Base-by-base conservation (phyloP, 1,139 yeast species). In the Sugiyamaella neomexicana region DNA sequence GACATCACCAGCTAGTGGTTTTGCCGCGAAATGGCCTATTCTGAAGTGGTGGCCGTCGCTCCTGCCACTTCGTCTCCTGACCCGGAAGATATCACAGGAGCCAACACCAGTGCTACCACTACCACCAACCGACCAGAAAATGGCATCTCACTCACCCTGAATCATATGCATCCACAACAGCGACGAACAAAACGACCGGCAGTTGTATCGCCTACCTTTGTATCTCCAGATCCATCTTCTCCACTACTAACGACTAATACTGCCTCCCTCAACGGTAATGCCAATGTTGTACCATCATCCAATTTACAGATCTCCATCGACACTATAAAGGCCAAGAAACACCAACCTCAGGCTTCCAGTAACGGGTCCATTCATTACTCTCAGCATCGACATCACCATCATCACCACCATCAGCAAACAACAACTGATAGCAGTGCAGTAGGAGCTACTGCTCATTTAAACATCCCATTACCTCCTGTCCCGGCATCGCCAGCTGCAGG, bases 401-500 rank as follows among this genome's bases (percentile, higher is more conserved):
- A 27, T 40, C 16, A 23, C 29, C 44, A 40, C 32, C 31, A 27
- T 23, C 32, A 13, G n/a, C 16, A 2, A 15, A 10, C 27, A 12
- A n/a, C 29, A 3, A 23, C 4, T 25, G 49, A 20, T 45, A n/a
- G 31, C 20, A 42, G 4, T 36, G 42, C 15, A 17, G 12, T 3
- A 12, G 48, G 48, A 5, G 49, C 42, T 5, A 13, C 31, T 23
- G 42, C 49, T 13, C 49, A 45, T 36, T 36, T 45, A 5, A 45
- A 45, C 20, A 45, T 45, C 40, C 49, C 49, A 1, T 23, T 45
- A 23, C 49, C 49, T 1, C 49, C 49, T 15, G 37, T 45, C 36
- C 49, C 49, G 2, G 2, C 31, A 29, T 29, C 34, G n/a, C 34
- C 34, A 12, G 34, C 8, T 7, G 34, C 10, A 12, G 20, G 13